Evolutionary conservation across 2,329 filamentous ascomycete genomes (phyloP).

Genomic region (Beauveria rudraprayagi): DNA sequence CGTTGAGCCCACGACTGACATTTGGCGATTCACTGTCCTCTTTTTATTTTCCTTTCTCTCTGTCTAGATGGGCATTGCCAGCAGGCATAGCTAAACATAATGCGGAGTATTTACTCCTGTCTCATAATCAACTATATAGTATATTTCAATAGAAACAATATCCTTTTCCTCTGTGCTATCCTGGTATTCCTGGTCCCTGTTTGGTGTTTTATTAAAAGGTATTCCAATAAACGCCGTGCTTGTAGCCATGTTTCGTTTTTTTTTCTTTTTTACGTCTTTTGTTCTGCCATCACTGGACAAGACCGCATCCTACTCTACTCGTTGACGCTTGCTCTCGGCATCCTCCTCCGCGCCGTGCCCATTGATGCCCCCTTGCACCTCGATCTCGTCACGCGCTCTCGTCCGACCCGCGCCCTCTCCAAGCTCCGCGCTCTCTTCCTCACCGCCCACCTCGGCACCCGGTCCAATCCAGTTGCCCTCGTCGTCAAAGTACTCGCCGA

Average conservation of each 20-base stretch:
- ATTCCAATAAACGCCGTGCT: not conserved
- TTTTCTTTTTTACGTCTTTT: not conserved
- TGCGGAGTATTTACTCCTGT: not conserved
- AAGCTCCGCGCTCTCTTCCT: constrained; percentile 38
- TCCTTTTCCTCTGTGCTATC: not conserved
- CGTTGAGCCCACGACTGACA: not conserved
- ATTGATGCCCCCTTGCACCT: constrained; percentile 34
- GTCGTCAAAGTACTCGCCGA: constrained; percentile 73
- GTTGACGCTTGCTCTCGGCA: constrained; percentile 38
- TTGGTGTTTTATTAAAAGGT: not conserved
- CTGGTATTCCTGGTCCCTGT: not conserved
- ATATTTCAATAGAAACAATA: not conserved
- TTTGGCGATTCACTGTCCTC: not conserved
- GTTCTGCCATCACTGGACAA: not conserved
- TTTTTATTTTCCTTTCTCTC: not conserved
- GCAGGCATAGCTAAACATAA: not conserved
- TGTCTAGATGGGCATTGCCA: not conserved
- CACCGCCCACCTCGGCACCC: constrained; percentile 24
- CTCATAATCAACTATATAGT: not conserved
- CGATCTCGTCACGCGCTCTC: constrained; percentile 45
- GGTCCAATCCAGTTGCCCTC: constrained; percentile 67
- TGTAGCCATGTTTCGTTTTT: not conserved
- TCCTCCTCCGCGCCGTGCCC: constrained; percentile 31
- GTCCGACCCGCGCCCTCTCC: constrained; percentile 58
- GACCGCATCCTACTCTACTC: constrained; percentile 31